These are phyloP conservation scores for Russula vinacea DNA, from an alignment of 768 basidiomycete genomes.

Conservation along the genomic window DNA sequence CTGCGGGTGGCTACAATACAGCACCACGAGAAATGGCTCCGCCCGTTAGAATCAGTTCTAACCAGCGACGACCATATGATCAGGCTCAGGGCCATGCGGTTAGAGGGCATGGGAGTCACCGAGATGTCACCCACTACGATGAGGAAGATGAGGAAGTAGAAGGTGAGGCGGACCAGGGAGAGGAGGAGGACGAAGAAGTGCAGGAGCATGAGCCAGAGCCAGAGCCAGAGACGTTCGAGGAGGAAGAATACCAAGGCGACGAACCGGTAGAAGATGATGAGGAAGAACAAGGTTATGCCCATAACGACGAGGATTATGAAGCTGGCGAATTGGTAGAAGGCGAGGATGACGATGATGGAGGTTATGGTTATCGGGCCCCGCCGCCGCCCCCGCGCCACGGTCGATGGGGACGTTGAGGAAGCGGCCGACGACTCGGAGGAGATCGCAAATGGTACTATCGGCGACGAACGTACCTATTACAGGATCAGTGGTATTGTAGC, in stretches of 20 bases:
- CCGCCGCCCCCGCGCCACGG: too few relatives aligned
- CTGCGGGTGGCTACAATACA: neutral
- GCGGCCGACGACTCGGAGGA: neutral
- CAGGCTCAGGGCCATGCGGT: neutral
- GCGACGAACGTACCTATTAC: neutral
- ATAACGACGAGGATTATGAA: neutral
- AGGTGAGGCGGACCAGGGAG: neutral
- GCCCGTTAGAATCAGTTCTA: neutral
- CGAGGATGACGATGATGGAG: neutral
- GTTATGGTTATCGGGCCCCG: neutral
- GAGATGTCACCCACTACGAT: neutral
- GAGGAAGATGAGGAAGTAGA: slow-evolving; percentile 1
- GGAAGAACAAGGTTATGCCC: slow-evolving; percentile 1
- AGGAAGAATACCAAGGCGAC: neutral
- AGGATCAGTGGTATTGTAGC: too few relatives aligned
- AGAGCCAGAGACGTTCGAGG: neutral
- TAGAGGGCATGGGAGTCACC: neutral
- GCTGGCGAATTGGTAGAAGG: neutral
- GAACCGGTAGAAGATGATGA: neutral
- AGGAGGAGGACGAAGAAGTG: neutral
- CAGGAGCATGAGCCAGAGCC: neutral
- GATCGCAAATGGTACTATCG: neutral
- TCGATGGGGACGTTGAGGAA: neutral
- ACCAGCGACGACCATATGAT: neutral
- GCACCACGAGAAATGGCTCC: neutral